phyloP scores from a whole-genome alignment of 1,139 yeast genomes.

The Suhomyces maxii region DNA sequence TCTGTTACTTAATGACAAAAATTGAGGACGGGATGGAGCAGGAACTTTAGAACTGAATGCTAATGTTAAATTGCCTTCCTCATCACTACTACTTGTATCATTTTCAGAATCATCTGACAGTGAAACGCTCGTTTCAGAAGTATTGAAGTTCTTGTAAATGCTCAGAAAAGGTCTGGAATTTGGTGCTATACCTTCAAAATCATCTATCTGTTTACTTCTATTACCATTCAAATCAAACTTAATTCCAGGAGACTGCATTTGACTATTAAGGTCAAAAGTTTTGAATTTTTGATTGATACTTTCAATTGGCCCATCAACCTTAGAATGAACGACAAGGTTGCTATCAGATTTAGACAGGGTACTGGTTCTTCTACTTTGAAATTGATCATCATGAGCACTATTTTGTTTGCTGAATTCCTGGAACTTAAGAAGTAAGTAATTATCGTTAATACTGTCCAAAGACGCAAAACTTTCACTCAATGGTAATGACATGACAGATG shows the following conservation, averaged over 20 bases:
- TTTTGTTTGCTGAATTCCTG: slow-evolving; percentile 26
- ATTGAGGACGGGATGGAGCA: slow-evolving; percentile 38
- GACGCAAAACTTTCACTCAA: slow-evolving; percentile 77
- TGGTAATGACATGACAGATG: slow-evolving; percentile 54
- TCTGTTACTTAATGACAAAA: slow-evolving; percentile 34
- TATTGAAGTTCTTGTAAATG: neutral
- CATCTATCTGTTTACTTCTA: slow-evolving; percentile 4
- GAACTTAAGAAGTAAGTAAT: slow-evolving; percentile 41
- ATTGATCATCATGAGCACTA: neutral
- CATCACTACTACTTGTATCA: slow-evolving; percentile 28
- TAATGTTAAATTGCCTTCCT: slow-evolving; percentile 53
- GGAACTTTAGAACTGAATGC: slow-evolving; percentile 49
- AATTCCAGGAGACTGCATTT: slow-evolving; percentile 32
- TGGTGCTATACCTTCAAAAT: slow-evolving; percentile 19
- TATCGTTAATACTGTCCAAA: slow-evolving; percentile 70
- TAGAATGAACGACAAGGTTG: neutral
- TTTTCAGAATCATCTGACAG: slow-evolving; percentile 16
- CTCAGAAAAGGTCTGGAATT: slow-evolving; percentile 7
- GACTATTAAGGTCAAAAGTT: slow-evolving; percentile 37
- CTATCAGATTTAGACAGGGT: slow-evolving; percentile 11
- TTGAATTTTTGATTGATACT: slow-evolving; percentile 35
- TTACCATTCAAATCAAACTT: slow-evolving; percentile 7
- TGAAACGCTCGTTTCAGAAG: slow-evolving; percentile 4
- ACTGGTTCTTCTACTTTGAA: slow-evolving; percentile 10
- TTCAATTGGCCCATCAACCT: slow-evolving; percentile 2